Percentiles rank a stretch among this genome's conserved stretches.
These are phyloP conservation scores for Coprinopsis cinerea DNA, from an alignment of 768 basidiomycete species.

Conservation along the genomic window DNA sequence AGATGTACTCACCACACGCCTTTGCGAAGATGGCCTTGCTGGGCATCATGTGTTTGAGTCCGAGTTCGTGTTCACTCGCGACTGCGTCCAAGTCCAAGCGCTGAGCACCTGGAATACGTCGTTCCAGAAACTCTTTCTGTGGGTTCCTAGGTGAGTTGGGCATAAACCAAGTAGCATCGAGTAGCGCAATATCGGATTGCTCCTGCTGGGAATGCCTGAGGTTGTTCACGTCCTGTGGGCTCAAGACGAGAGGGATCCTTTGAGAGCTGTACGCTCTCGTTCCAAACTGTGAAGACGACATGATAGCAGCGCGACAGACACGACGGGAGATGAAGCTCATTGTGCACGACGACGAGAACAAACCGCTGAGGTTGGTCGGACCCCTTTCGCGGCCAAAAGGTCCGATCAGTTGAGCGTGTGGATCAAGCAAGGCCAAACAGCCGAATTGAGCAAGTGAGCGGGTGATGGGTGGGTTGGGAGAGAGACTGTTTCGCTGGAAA, in stretches of 20 bases:
- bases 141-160: conserved; percentile 74
- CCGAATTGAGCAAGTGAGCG: not conserved
- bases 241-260: conserved; percentile 41
- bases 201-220: conserved; percentile 26
- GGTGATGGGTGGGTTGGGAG: conserved; percentile 7
- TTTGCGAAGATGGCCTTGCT: conserved; percentile 59
- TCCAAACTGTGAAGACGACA: not conserved
- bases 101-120: conserved; percentile 64
- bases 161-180: conserved; percentile 94
- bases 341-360: not conserved
- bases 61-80: conserved; percentile 65
- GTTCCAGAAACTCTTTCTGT: conserved; percentile 58
- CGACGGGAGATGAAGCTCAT: not conserved
- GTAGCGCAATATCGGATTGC: conserved; percentile 36
- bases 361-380: too few species aligned
- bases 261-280: not conserved
- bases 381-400: too few species aligned
- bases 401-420: not conserved
- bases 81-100: conserved; percentile 81
- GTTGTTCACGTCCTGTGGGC: conserved; percentile 42
- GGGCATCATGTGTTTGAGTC: conserved; percentile 95
- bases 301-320: not conserved
- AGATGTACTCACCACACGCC: conserved; percentile 61
- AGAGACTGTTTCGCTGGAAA: conserved; percentile 25
- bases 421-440: conserved; percentile 15